These are phyloP conservation scores for Candida nitratophila DNA, from an alignment of 805 yeast species.

Conservation along the genomic window DNA sequence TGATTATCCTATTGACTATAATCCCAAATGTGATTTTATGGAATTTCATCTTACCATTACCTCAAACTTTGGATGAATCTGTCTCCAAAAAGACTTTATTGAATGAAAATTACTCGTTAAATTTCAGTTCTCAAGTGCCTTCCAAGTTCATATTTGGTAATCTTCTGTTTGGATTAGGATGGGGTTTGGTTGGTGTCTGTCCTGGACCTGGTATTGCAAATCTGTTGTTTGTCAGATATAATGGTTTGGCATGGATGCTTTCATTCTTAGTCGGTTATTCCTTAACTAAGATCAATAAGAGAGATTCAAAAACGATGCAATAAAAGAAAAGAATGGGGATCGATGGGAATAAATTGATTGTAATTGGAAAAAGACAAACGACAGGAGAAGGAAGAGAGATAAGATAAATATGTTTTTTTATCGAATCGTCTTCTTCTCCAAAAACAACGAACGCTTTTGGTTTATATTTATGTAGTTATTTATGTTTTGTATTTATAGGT, in stretches of 20 bases:
- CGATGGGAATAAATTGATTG: neutral
- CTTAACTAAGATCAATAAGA: too few species aligned
- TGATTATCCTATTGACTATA: constrained; percentile 37
- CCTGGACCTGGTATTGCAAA: constrained; percentile 45
- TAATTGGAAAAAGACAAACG: too few species aligned
- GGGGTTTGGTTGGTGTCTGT: constrained; percentile 47
- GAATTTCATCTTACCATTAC: constrained; percentile 14
- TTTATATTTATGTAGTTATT: neutral
- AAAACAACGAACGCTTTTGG: neutral
- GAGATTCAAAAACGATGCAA: too few species aligned
- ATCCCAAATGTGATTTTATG: constrained; percentile 37
- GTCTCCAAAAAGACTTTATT: constrained; percentile 13
- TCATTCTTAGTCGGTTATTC: constrained; percentile 22
- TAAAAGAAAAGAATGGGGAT: too few species aligned
- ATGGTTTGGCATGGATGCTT: constrained; percentile 22
- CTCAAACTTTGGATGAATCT: constrained; percentile 2
- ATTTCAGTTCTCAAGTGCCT: constrained; percentile 18
- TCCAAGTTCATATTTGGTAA: constrained; percentile 33
- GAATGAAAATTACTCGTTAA: constrained; percentile 16
- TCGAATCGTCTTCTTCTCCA: too few species aligned
- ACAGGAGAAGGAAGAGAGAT: too few species aligned
- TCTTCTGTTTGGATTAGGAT: constrained; percentile 41
- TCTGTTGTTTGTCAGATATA: constrained; percentile 15
- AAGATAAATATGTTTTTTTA: neutral
- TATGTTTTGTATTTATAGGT: too few species aligned